These are phyloP conservation scores for Diaporthe aspalathi DNA, from an alignment of 2,329 filamentous ascomycete genomes.

Conservation along the genomic window DNA sequence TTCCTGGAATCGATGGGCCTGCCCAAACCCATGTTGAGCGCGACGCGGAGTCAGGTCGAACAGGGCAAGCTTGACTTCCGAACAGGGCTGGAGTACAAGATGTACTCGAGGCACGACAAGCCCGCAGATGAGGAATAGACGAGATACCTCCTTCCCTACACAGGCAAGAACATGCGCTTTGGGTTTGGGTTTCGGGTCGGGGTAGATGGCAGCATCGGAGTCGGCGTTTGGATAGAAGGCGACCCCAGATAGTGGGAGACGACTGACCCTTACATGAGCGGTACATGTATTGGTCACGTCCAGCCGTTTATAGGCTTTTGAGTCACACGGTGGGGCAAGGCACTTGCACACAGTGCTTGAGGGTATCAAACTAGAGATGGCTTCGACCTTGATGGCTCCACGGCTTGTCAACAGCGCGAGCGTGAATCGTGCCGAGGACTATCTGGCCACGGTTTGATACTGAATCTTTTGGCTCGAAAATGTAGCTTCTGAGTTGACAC, in stretches of 20 bases:
- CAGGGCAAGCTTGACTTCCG: slow-evolving; percentile 68
- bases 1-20: slow-evolving; percentile 75
- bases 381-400: too few species aligned
- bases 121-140: slow-evolving; percentile 52
- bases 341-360: too few species aligned
- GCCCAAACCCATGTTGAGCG: slow-evolving; percentile 68
- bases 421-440: too few species aligned
- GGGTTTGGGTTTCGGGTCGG: slow-evolving; percentile 1
- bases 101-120: slow-evolving; percentile 71
- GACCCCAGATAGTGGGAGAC: not conserved
- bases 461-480: too few species aligned
- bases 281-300: too few species aligned
- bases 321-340: too few species aligned
- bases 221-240: slow-evolving; percentile 38
- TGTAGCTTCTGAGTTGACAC: too few species aligned
- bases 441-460: too few species aligned
- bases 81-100: slow-evolving; percentile 68
- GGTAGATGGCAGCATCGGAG: slow-evolving; percentile 40
- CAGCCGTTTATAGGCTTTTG: too few species aligned
- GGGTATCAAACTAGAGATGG: too few species aligned
- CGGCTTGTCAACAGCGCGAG: too few species aligned
- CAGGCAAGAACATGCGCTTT: not conserved
- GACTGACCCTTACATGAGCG: not conserved
- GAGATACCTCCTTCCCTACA: not conserved
- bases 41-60: slow-evolving; percentile 71